Base-by-base conservation (phyloP, 2,329 filamentous ascomycete genomes). In the Alternaria longipes region DNA sequence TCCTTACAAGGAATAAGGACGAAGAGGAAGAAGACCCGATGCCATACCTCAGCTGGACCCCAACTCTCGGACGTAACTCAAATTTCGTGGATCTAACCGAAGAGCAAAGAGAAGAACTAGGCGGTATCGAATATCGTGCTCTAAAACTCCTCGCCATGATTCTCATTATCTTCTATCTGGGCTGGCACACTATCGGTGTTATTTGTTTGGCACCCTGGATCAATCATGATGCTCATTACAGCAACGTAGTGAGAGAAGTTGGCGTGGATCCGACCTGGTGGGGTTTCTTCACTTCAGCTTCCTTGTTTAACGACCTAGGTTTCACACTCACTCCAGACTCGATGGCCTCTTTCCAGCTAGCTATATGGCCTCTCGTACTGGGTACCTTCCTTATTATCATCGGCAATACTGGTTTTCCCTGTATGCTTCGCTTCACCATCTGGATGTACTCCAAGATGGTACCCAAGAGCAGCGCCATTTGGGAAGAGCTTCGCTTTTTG, bases 51-150 rank as follows among this genome's bases (percentile, higher is more conserved):
- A 97, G 93, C 78, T 98, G 93, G 87, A 90, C 94, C 61, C 93
- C 95, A 2, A 99, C 95, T 0, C 87, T 97, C 55, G 94, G 91
- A 24, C 89, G 95, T 64, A 99, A 99, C 77, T 98, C 94, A 11
- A 90, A 92, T 38, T 99, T 98, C 73, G 86, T 95, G 12, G 92
- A 94, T 68, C 80, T 99, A 66, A 92, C 91, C 0, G 91, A 97
- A 68, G 93, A 95, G 65, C 93, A 99, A 79, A 88, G 95, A 67
- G 94, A 99, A 75, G 95, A 99, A 78, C 82, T 99, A 3, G 95
- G 95, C 11, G 95, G 95, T 20, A 97, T 99, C 65, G 95, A 99
- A 78, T 99, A 99, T 74, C 90, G 95, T 6, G 92, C 94, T 0
- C 78, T 99, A 62, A 96, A 97, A 78, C 92, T 93, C 2, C 81